Base-by-base conservation (phyloP, 2,329 filamentous ascomycete genomes). In the Monosporascus sp. region DNA sequence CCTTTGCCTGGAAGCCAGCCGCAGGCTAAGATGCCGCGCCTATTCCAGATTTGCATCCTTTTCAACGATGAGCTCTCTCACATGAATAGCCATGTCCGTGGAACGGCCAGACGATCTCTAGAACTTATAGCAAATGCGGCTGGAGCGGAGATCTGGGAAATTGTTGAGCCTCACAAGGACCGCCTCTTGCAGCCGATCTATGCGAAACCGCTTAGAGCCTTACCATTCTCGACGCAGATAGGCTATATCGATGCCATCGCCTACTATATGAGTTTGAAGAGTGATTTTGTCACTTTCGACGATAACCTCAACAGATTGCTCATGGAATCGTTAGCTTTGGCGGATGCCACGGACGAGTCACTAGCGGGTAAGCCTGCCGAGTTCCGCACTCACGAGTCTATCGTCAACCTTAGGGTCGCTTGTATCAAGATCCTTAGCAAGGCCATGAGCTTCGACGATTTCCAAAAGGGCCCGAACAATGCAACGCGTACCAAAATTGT, bases 211-310 rank as follows among this genome's bases (percentile, higher is more conserved):
- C 73, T 99, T 20, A 84, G 94, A 56, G 95, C 94, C 1, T 76
- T 99, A 56, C 94, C 94, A 0, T 99, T 99, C 66, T 81, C 90
- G 5, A 93, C 91, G 3, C 95, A 99, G 73, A 99, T 99, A 61
- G 95, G 94, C 4, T 97, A 96, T 66, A 97, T 99, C 61, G 95
- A 99, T 68, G 94, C 94, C 1, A 91, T 99, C 66, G 96, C 91
- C 0, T 99, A 95, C 70, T 95, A 95, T 66, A 82, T 99, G 74
- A 87, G 87, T 53, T 78, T 99, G 48, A 93, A 95, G 68, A 85
- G 87, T 48, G 88, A 94, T 59, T 93, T 97, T 64, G 85, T 99
- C 26, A 84, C 87, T 7, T 96, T 97, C 68, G 94, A 97, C 60
- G 93, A 97, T 49, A 86, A 92, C 58, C 79, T 97, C 26, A 96